phyloP scores from a whole-genome alignment of 805 yeast species.

The Yarrowia deformans region DNA sequence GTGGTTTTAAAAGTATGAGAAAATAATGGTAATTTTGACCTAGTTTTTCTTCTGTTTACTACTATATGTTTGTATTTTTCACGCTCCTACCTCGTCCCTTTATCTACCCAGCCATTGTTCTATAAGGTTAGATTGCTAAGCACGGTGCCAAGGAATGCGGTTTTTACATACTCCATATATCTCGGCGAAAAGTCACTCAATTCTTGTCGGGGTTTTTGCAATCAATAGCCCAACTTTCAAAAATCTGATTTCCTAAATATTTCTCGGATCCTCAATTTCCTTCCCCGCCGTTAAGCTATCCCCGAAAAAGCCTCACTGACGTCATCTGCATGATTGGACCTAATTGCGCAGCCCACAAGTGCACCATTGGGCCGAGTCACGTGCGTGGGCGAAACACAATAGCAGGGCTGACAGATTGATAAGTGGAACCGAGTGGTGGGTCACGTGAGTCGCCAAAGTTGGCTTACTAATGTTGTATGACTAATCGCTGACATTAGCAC shows the following conservation, averaged over 20 bases:
- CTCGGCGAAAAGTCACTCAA: not conserved
- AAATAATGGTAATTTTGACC: too few species aligned
- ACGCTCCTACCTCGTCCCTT: not conserved
- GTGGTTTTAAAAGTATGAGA: too few species aligned
- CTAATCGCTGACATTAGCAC: too few species aligned
- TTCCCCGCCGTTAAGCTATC: too few species aligned
- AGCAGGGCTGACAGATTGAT: not conserved
- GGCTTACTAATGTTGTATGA: too few species aligned
- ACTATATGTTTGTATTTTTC: not conserved
- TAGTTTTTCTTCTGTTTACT: not conserved
- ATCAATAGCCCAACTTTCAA: not conserved
- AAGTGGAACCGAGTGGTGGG: too few species aligned
- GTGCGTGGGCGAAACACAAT: not conserved
- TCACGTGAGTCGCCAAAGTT: too few species aligned
- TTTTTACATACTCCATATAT: not conserved
- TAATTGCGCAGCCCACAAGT: constrained; percentile 13
- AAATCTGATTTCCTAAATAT: too few species aligned
- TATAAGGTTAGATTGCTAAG: constrained; percentile 27
- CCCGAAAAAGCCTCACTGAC: constrained; percentile 29
- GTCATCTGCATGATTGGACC: constrained; percentile 24
- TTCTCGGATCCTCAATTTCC: too few species aligned
- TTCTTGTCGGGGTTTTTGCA: not conserved
- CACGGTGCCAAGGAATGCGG: constrained; percentile 4
- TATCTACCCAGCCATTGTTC: not conserved
- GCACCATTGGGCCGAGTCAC: not conserved